Conservation (phyloP, 2,329 filamentous ascomycete genomes). For the Diplodia scrobiculata region DNA sequence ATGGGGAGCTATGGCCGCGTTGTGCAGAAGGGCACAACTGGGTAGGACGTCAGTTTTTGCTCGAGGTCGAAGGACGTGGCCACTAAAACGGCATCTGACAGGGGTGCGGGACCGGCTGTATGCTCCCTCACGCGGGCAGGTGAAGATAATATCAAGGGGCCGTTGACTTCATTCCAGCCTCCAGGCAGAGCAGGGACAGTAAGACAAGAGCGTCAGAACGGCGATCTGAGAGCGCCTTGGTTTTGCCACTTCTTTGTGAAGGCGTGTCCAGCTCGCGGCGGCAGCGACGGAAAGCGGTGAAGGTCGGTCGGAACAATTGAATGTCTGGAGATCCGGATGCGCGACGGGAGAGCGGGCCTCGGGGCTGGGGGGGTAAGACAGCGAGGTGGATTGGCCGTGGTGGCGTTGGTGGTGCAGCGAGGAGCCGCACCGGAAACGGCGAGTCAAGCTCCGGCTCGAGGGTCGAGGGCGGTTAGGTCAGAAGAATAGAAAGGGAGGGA, state of each 20-base stretch:
- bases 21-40: conserved; percentile 12
- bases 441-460: conserved; percentile 8
- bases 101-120: conserved; percentile 19
- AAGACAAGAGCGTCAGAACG: conserved; percentile 1
- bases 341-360: not conserved
- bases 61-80: conserved; percentile 3
- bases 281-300: not conserved
- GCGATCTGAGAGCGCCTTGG: not conserved
- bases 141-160: not conserved
- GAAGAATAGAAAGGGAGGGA: not conserved
- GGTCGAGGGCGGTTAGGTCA: conserved; percentile 4
- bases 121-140: conserved; percentile 6
- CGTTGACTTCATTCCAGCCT: conserved; percentile 18
- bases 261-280: not conserved
- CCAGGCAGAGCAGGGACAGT: not conserved
- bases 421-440: conserved; percentile 26
- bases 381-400: conserved; percentile 2
- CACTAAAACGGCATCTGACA: conserved; percentile 26
- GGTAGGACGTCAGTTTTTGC: conserved; percentile 18
- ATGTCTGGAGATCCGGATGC: not conserved
- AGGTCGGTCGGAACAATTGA: not conserved
- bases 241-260: conserved; percentile 22
- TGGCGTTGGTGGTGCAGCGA: conserved; percentile 19
- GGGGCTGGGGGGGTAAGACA: conserved; percentile 7
- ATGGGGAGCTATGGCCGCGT: conserved; percentile 22